These are phyloP conservation scores for Cubamyces lactineus DNA, from an alignment of 768 basidiomycete species.

Conservation along the genomic window DNA sequence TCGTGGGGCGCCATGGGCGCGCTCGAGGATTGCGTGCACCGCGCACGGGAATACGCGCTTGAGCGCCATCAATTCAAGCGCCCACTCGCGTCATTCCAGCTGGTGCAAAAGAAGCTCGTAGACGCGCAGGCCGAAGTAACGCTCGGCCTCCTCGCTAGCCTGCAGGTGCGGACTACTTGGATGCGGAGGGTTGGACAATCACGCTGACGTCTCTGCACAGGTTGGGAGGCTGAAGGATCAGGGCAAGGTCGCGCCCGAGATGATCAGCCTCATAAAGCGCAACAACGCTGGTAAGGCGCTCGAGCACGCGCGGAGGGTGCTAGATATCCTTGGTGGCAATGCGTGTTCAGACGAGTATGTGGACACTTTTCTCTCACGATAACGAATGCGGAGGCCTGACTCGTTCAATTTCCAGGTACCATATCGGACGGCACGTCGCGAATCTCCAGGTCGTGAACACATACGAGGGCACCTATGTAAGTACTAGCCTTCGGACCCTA, in stretches of 20 bases:
- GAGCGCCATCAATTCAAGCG: slow-evolving; percentile 90
- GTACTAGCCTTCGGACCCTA: slow-evolving; percentile 33
- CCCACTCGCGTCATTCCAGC: slow-evolving; percentile 92
- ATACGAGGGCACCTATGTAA: slow-evolving; percentile 82
- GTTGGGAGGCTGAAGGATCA: slow-evolving; percentile 84
- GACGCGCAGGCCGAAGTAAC: slow-evolving; percentile 89
- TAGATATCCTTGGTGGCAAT: slow-evolving; percentile 95
- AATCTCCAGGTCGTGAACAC: slow-evolving; percentile 97
- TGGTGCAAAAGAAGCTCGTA: slow-evolving; percentile 96
- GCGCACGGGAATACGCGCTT: slow-evolving; percentile 81
- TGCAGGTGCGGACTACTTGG: slow-evolving; percentile 53
- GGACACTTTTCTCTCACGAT: background rate
- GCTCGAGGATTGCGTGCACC: slow-evolving; percentile 85
- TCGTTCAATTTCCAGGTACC: slow-evolving; percentile 58
- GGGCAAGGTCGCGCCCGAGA: slow-evolving; percentile 77
- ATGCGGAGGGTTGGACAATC: background rate
- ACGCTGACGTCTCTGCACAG: slow-evolving; percentile 18
- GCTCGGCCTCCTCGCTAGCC: slow-evolving; percentile 73
- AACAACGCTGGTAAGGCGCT: slow-evolving; percentile 97
- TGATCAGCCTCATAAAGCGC: slow-evolving; percentile 93
- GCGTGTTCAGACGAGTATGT: slow-evolving; percentile 90
- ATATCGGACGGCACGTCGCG: slow-evolving; percentile 91
- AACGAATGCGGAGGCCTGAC: background rate
- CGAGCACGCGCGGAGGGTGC: slow-evolving; percentile 73
- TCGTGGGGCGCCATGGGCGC: slow-evolving; percentile 97